Conservation (phyloP, 331 rosid species). For the Telfairia occidentalis region DNA sequence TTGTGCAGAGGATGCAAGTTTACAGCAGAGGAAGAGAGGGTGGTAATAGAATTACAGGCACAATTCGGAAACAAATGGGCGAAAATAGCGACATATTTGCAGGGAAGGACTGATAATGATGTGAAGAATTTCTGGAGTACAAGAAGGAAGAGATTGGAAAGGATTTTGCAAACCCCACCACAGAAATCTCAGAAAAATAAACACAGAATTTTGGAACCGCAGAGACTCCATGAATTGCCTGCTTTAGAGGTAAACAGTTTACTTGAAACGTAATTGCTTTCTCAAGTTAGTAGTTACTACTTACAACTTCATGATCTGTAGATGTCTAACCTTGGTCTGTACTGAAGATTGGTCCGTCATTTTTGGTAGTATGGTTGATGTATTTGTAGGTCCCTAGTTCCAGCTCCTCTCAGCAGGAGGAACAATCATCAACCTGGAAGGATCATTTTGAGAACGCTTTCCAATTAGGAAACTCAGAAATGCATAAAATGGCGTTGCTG, state of each 20-base stretch:
- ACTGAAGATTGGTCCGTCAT: not conserved
- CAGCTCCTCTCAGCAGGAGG: conserved; percentile 1
- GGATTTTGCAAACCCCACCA: conserved; percentile 20
- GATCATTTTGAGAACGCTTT: not conserved
- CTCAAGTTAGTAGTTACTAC: not conserved
- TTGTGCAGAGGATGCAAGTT: conserved; percentile 25
- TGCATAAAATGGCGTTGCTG: conserved; percentile 24
- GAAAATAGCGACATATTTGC: conserved; percentile 21
- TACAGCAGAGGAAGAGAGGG: conserved; percentile 28
- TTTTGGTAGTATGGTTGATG: not conserved
- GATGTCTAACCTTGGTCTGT: not conserved
- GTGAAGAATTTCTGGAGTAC: conserved; percentile 36
- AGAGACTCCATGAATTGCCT: conserved; percentile 13
- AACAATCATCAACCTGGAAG: conserved; percentile 17
- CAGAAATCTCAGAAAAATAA: conserved; percentile 26
- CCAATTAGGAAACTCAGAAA: conserved; percentile 20
- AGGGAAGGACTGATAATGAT: conserved; percentile 27
- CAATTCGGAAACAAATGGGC: conserved; percentile 35
- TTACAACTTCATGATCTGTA: not conserved
- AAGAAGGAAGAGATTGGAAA: conserved; percentile 13
- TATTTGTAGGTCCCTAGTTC: conserved; percentile 12
- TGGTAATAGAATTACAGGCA: conserved; percentile 28
- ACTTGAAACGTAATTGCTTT: not conserved
- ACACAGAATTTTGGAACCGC: conserved; percentile 13
- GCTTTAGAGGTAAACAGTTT: conserved; percentile 22